Evolutionary conservation across 2,329 filamentous ascomycete genomes (phyloP).

Genomic region (Xylariaceae sp.): DNA sequence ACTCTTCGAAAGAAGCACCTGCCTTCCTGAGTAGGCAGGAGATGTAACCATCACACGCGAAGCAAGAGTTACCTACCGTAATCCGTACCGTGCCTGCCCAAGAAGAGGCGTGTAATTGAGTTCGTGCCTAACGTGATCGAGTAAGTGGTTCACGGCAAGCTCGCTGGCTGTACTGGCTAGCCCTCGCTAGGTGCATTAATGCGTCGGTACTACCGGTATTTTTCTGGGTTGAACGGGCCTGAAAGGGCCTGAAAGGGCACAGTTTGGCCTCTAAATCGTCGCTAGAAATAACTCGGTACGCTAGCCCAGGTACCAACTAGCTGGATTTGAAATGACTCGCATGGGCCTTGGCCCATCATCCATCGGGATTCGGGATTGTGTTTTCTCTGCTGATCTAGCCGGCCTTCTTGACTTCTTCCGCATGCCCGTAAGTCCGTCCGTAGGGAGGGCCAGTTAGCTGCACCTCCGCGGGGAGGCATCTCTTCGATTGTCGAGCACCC

Average conservation of each 20-base stretch:
- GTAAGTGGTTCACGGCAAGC: background rate
- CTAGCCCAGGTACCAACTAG: background rate
- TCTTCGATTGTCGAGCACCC: background rate
- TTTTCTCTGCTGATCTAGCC: background rate
- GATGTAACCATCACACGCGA: too few species aligned
- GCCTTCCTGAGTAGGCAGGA: too few species aligned
- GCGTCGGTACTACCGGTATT: background rate
- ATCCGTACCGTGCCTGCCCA: too few species aligned
- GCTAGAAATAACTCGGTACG: background rate
- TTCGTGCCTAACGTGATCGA: background rate
- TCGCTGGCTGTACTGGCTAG: background rate
- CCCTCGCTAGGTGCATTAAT: background rate
- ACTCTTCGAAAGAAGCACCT: background rate
- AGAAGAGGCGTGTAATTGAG: too few species aligned
- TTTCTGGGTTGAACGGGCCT: background rate
- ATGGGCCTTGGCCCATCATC: background rate
- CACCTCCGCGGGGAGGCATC: background rate
- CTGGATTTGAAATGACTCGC: background rate
- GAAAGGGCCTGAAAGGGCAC: background rate
- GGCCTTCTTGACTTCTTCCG: background rate
- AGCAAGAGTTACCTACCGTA: too few species aligned
- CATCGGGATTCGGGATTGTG: background rate
- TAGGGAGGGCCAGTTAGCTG: background rate
- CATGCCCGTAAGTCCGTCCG: background rate
- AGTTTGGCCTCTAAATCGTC: too few species aligned